phyloP scores from a whole-genome alignment of 352 stramenopile genomes.

The Phytophthora capsici region DNA sequence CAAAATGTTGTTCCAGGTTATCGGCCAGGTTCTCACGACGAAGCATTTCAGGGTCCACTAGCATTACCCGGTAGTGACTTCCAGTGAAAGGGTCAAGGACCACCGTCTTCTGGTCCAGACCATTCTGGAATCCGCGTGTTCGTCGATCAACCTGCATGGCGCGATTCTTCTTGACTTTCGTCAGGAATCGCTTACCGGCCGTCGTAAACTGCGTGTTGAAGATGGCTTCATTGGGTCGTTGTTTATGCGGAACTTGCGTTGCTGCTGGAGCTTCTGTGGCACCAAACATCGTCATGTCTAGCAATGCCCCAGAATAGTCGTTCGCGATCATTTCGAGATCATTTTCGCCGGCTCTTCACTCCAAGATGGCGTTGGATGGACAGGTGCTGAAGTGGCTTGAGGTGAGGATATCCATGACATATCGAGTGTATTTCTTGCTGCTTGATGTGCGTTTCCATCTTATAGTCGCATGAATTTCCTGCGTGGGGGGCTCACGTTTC shows the following conservation, averaged over 20 bases:
- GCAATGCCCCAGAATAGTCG: conserved; percentile 15
- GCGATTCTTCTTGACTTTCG: conserved; percentile 80
- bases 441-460: not conserved
- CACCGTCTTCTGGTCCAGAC: conserved; percentile 51
- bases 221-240: conserved; percentile 68
- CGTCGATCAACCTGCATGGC: conserved; percentile 76
- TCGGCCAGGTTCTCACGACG: conserved; percentile 71
- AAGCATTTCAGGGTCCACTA: conserved; percentile 69
- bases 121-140: conserved; percentile 66
- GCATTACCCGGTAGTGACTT: conserved; percentile 69
- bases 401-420: conserved; percentile 3
- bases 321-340: not conserved
- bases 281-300: too few species aligned
- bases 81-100: conserved; percentile 61
- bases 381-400: conserved; percentile 37
- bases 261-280: not conserved
- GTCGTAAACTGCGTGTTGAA: conserved; percentile 85
- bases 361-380: conserved; percentile 14
- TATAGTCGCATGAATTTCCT: conserved; percentile 50
- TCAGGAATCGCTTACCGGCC: conserved; percentile 65
- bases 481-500: conserved; percentile 54
- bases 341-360: conserved; percentile 9
- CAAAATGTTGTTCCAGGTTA: conserved; percentile 65
- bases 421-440: not conserved
- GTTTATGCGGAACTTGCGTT: conserved; percentile 9